Percentiles rank a stretch among this genome's conserved stretches.
Evolutionary conservation across 2,329 filamentous ascomycete species (phyloP).

Genomic region (Leptographium wingfieldii): DNA sequence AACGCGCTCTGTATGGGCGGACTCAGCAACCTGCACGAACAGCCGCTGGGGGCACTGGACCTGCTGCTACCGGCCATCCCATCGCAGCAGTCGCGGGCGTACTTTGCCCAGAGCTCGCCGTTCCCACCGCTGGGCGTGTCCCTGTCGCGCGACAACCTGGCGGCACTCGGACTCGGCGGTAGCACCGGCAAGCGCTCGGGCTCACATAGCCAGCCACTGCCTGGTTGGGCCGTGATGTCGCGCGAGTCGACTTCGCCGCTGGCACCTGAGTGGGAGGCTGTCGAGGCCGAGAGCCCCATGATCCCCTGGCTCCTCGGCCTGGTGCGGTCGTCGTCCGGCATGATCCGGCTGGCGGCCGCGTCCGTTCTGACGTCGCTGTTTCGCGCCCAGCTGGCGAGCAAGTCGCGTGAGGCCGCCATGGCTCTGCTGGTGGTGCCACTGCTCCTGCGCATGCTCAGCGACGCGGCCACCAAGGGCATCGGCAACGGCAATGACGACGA

Average conservation of each 20-base stretch:
- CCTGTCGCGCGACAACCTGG: slow-evolving; percentile 24
- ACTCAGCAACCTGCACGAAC: slow-evolving; percentile 31
- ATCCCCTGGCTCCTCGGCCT: slow-evolving; percentile 61
- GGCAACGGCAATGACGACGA: slow-evolving; percentile 13
- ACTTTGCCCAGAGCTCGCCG: slow-evolving; percentile 25
- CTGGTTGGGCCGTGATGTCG: slow-evolving; percentile 8
- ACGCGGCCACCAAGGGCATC: slow-evolving; percentile 18
- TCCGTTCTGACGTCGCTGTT: slow-evolving; percentile 58
- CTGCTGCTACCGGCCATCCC: slow-evolving; percentile 47
- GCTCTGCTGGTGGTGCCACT: slow-evolving; percentile 58
- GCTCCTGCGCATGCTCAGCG: slow-evolving; percentile 42
- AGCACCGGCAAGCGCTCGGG: slow-evolving; percentile 15
- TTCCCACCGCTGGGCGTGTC: slow-evolving; percentile 42
- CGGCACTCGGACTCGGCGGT: slow-evolving; percentile 3
- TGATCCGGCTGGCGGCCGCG: slow-evolving; percentile 54
- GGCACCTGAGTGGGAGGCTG: slow-evolving; percentile 19
- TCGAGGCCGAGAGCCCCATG: slow-evolving; percentile 56
- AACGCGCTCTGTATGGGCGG: slow-evolving; percentile 40
- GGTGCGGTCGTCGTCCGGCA: slow-evolving; percentile 42
- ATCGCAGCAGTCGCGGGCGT: slow-evolving; percentile 22
- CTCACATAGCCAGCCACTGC: slow-evolving; percentile 13
- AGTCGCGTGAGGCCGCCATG: slow-evolving; percentile 50
- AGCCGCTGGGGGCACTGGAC: slow-evolving; percentile 47
- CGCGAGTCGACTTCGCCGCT: background rate
- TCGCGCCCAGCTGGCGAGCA: slow-evolving; percentile 52